These are phyloP conservation scores for Trichophyton equinum DNA, from an alignment of 2,329 filamentous ascomycete species.

Conservation along the genomic window DNA sequence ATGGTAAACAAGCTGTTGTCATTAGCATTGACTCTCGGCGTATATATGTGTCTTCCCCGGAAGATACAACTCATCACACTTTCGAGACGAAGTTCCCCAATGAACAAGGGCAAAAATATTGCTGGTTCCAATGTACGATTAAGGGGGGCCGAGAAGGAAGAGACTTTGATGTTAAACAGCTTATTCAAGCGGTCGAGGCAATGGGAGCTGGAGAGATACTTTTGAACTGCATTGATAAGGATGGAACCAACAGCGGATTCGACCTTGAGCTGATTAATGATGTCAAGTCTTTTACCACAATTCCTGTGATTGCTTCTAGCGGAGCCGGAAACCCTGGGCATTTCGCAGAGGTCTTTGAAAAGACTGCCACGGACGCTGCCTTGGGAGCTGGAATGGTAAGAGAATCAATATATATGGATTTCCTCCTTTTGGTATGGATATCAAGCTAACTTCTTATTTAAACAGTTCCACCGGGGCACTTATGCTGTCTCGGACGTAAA, in stretches of 20 bases:
- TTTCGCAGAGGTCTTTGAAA: constrained; percentile 78
- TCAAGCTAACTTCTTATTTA: constrained; percentile 8
- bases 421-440: not conserved
- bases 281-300: constrained; percentile 75
- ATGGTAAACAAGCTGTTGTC: constrained; percentile 93
- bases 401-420: constrained; percentile 12
- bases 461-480: constrained; percentile 76
- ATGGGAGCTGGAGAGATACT: constrained; percentile 93
- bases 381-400: constrained; percentile 81
- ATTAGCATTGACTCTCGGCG: constrained; percentile 89
- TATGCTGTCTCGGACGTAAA: constrained; percentile 94
- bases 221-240: constrained; percentile 94
- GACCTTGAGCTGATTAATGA: constrained; percentile 82
- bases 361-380: constrained; percentile 81
- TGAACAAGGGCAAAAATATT: constrained; percentile 63
- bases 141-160: constrained; percentile 90
- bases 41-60: constrained; percentile 62
- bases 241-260: constrained; percentile 88
- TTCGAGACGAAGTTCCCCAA: constrained; percentile 59
- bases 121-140: constrained; percentile 97
- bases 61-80: constrained; percentile 61
- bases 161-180: constrained; percentile 81
- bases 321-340: constrained; percentile 79
- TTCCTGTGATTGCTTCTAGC: constrained; percentile 90
- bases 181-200: constrained; percentile 78